phyloP scores from a whole-genome alignment of 495 filamentous ascomycete genomes.

The Halenospora varia region DNA sequence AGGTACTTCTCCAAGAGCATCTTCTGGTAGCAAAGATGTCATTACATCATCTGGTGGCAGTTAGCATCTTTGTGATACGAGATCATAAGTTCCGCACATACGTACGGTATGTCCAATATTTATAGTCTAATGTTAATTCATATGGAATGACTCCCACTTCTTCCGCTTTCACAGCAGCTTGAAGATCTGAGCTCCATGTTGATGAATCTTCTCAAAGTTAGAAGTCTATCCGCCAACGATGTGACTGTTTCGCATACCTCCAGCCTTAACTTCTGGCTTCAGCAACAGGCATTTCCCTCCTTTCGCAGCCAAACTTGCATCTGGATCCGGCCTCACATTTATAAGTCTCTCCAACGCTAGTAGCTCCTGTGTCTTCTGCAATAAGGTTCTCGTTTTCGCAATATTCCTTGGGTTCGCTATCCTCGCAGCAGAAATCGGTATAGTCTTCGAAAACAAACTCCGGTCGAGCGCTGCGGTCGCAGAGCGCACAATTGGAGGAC shows the following conservation, averaged over 20 bases:
- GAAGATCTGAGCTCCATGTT: constrained; percentile 70
- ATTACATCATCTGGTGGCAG: constrained; percentile 70
- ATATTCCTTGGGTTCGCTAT: constrained; percentile 71
- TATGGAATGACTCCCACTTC: constrained; percentile 69
- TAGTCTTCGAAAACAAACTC: constrained; percentile 69
- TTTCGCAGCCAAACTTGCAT: constrained; percentile 45
- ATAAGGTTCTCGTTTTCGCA: constrained; percentile 53
- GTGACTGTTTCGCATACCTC: constrained; percentile 47
- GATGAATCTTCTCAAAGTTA: constrained; percentile 52
- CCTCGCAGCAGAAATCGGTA: constrained; percentile 75
- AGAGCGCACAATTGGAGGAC: constrained; percentile 74
- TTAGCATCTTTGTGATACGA: constrained; percentile 1
- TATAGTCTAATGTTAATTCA: constrained; percentile 71
- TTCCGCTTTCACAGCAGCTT: constrained; percentile 60
- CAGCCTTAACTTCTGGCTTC: constrained; percentile 58
- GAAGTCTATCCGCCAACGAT: background rate
- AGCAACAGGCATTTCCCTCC: constrained; percentile 73
- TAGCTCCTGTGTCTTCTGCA: constrained; percentile 55
- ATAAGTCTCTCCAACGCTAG: constrained; percentile 49
- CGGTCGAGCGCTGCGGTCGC: constrained; percentile 76
- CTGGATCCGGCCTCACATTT: constrained; percentile 50
- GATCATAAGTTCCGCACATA: constrained; percentile 1
- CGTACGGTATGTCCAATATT: constrained; percentile 80
- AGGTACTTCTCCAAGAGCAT: constrained; percentile 71
- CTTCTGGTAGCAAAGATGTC: constrained; percentile 65